phyloP scores from a whole-genome alignment of 345 rosid genomes.

The Syzygium aqueum region DNA sequence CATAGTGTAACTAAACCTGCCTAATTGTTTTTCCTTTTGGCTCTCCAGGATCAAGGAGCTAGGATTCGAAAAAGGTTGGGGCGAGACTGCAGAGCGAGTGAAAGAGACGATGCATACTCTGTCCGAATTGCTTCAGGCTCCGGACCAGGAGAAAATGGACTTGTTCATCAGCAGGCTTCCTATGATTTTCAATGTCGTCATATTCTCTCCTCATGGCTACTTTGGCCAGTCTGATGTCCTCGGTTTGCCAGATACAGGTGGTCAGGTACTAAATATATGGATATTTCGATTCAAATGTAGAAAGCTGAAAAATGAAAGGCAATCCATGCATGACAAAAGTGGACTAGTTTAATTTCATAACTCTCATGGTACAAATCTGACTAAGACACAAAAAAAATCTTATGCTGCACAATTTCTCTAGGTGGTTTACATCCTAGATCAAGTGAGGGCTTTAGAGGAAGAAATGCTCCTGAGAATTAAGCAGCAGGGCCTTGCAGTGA shows the following conservation, averaged over 20 bases:
- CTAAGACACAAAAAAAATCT: neutral
- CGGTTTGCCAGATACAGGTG: constrained; percentile 94
- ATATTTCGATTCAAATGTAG: neutral
- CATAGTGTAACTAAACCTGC: neutral
- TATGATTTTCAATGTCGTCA: constrained; percentile 65
- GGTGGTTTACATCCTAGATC: constrained; percentile 98
- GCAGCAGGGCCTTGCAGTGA: constrained; percentile 63
- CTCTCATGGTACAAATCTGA: neutral
- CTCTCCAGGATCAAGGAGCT: constrained; percentile 32
- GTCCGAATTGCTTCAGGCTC: constrained; percentile 46
- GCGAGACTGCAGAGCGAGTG: constrained; percentile 38
- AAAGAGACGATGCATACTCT: constrained; percentile 39
- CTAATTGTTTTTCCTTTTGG: neutral
- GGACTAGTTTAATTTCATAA: neutral
- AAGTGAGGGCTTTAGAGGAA: constrained; percentile 88
- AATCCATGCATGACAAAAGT: neutral
- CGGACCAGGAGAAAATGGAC: constrained; percentile 45
- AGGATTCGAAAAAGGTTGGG: constrained; percentile 67
- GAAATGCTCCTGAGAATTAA: constrained; percentile 58
- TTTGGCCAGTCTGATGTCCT: constrained; percentile 91
- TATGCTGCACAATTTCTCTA: constrained; percentile 1
- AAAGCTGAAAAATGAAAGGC: neutral
- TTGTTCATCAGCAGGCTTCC: constrained; percentile 64
- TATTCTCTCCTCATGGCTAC: constrained; percentile 87
- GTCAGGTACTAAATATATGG: constrained; percentile 40